Evolutionary conservation across 2,329 filamentous ascomycete species (phyloP), one percentile per base, ranked within the genome.

Genomic region (Huntiella decipiens): DNA sequence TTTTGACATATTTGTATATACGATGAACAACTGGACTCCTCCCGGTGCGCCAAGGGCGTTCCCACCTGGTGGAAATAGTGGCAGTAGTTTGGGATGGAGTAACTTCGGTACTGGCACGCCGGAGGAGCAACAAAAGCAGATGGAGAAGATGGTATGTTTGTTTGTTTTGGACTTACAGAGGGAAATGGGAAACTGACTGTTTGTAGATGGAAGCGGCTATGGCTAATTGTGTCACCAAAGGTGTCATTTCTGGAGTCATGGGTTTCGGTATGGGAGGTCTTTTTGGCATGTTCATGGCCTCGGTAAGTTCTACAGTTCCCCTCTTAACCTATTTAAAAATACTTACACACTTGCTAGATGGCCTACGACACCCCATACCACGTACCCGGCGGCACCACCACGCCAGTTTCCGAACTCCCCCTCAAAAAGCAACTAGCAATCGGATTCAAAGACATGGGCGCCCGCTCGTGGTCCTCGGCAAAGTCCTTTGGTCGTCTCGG

Each of bases 201-300:
- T 19, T 38, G 40, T 53, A 91, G 82, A 80, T 94, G 66, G 76
- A 85, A 70, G 63, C 68, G 17, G 75, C 77, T 38, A 94, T 95
- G 84, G 87, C 96, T 63, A 92, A 84, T 32, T 98, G 91, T 60
- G 76, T 80, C 17, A 79, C 79, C 48, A 98, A 98, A 63, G 82
- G 85, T 13, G 79, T 76, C 54, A 81, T 98, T 64, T 82, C 87
- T 0, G 91, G 88, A 48, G 83, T 81, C 17, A 92, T 92, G 75
- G 91, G 91, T 12, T 95, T 95, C 56, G 91, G 79, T 34, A 79
- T 98, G 53, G 91, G 91, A 52, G 91, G 86, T 56, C 68, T 92
- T 38, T 98, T 98, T 55, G 91, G 91, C 54, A 73, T 96, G 56
- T 98, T 98, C 68, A 98, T 96, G 88, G 85, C 87, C 50, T 91